Base-by-base conservation (phyloP, 805 yeast genomes). In the Hanseniaspora lindneri region DNA sequence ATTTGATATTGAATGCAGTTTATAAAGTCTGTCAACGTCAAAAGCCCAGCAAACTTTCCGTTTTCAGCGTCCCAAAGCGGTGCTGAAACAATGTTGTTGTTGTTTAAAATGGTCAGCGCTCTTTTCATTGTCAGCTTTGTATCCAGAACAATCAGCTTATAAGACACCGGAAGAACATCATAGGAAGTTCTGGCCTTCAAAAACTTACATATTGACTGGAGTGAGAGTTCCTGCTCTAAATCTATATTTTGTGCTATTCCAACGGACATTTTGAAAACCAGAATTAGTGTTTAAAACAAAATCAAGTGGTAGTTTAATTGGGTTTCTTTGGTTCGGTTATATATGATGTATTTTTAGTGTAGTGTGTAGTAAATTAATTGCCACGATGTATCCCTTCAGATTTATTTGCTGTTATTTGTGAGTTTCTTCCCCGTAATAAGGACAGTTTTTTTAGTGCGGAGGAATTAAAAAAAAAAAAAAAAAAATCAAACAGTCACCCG, bases 101-200 rank as follows among this genome's bases (percentile, higher is more conserved):
- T 97, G 46, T 92, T 70, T 52, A 92, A 67, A 25, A 94, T 88
- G 54, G 86, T 87, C 59, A 92, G 71, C 4, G 96, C 83, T 61
- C 89, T 86, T 65, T 89, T 88, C 33, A 92, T 94, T 50, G 86
- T 68, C 41, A 92, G 69, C 5, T 95, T 77, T 1, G 97, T 88
- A 62, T 92, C 99, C 57, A 92, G 76, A 41, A 92, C 97, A 49
- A 92, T 83, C 58, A 92, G 72, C 56, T 96, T 72, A 63, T 89
- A 92, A 19, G 94, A 81, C 30, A 92, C 97, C 2, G 99, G 98
- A 36, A 92, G 71, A 20, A 92, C 98, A 59, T 92, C 99, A 63
- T 92, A 92, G 1, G 96, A 86, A 0, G 95, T 88, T 62, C 89
- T 89, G 42, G 92, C 79, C 59, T 85, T 82, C 37, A 92, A 68